phyloP scores from a whole-genome alignment of 1,284 basidiomycete genomes.

The Trichosporon coremiiforme region DNA sequence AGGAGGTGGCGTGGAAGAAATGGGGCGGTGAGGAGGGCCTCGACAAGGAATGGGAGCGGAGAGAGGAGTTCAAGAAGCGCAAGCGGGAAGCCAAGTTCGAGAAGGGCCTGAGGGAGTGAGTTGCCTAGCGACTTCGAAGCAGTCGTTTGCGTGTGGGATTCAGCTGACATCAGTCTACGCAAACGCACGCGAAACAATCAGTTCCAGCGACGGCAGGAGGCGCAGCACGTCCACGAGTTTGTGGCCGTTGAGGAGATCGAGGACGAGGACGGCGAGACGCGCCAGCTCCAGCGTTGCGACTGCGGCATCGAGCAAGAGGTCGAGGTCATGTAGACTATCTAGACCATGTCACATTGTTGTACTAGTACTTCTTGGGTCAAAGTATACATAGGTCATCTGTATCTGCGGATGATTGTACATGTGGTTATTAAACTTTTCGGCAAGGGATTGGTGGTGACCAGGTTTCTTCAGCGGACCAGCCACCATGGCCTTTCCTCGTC shows the following conservation, averaged over 20 bases:
- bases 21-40: slow-evolving; percentile 93
- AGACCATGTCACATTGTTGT: slow-evolving; percentile 14
- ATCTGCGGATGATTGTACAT: slow-evolving; percentile 17
- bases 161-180: slow-evolving; percentile 60
- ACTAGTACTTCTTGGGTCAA: not conserved
- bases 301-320: slow-evolving; percentile 87
- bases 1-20: slow-evolving; percentile 95
- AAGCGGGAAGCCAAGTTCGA: slow-evolving; percentile 94
- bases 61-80: slow-evolving; percentile 80
- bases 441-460: not conserved
- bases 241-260: slow-evolving; percentile 62
- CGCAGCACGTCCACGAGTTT: slow-evolving; percentile 82
- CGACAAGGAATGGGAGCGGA: slow-evolving; percentile 81
- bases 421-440: slow-evolving; percentile 5
- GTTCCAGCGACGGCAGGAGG: slow-evolving; percentile 83
- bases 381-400: slow-evolving; percentile 14
- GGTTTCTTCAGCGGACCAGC: no score
- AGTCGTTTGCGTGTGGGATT: no score
- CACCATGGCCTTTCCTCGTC: no score
- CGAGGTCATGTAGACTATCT: slow-evolving; percentile 67
- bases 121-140: slow-evolving; percentile 15
- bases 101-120: slow-evolving; percentile 70
- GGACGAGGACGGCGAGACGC: slow-evolving; percentile 57
- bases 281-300: slow-evolving; percentile 68
- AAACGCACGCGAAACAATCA: slow-evolving; percentile 82